Conservation (phyloP, 2,329 filamentous ascomycete species). For the Fusarium acutatum region DNA sequence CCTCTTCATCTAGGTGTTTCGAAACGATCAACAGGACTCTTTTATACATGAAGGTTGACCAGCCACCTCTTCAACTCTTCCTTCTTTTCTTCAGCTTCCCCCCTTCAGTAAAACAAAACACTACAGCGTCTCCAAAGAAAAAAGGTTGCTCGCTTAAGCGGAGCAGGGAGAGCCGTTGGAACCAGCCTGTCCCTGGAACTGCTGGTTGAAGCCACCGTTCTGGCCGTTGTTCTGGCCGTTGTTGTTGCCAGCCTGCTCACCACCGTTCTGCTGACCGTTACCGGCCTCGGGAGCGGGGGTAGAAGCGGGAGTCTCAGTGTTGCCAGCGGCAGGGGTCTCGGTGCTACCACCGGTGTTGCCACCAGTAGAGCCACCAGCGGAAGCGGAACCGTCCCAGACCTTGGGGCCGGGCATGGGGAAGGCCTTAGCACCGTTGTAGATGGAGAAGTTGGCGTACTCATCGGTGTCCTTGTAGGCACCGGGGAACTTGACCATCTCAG, state of each 20-base stretch:
- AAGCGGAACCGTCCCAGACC: not conserved
- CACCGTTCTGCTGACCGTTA: not conserved
- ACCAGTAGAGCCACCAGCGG: not conserved
- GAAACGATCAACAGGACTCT: conserved; percentile 23
- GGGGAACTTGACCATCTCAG: conserved; percentile 21
- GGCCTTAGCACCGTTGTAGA: conserved; percentile 9
- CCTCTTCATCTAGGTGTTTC: conserved; percentile 15
- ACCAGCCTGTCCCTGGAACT: not conserved
- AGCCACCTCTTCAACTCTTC: conserved; percentile 2
- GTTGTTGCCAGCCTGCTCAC: not conserved
- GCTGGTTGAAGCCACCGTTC: not conserved
- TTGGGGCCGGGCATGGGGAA: conserved; percentile 21
- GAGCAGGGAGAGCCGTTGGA: conserved; percentile 3
- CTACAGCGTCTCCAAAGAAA: not conserved
- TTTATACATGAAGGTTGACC: conserved; percentile 15
- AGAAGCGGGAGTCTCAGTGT: not conserved
- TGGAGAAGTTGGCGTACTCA: conserved; percentile 19
- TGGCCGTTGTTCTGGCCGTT: too few relatives aligned
- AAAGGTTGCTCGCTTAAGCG: conserved; percentile 4
- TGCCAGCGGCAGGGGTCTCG: not conserved
- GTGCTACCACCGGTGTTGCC: not conserved
- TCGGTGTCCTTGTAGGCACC: conserved; percentile 19
- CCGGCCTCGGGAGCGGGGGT: not conserved
- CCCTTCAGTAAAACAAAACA: conserved; percentile 7
- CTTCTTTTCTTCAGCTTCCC: not conserved